phyloP scores from a whole-genome alignment of 352 stramenopile species.

The Pythium brachiatum region DNA sequence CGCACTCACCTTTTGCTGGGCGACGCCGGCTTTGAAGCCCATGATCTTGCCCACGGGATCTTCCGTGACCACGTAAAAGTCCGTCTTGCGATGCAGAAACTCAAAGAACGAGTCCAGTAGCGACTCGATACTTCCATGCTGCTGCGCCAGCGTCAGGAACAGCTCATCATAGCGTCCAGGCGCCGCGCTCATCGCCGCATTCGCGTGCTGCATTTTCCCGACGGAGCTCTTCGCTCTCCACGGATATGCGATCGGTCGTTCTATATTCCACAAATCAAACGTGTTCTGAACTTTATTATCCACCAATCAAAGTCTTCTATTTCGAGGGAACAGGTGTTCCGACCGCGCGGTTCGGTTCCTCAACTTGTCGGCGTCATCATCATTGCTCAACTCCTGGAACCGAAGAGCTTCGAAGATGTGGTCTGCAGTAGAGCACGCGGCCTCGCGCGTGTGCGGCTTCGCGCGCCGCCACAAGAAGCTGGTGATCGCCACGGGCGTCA shows the following conservation, averaged over 20 bases:
- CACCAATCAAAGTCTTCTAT: neutral
- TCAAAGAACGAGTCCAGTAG: conserved; percentile 97
- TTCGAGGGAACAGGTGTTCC: neutral
- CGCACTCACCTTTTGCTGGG: conserved; percentile 47
- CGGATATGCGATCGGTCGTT: neutral
- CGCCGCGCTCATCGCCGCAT: conserved; percentile 1
- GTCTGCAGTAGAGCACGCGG: conserved; percentile 60
- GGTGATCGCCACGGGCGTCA: conserved; percentile 47
- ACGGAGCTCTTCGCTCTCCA: neutral
- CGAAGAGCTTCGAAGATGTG: conserved; percentile 43
- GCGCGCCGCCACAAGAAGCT: conserved; percentile 65
- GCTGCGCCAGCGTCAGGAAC: conserved; percentile 94
- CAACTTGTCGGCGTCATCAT: conserved; percentile 13
- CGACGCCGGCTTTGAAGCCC: conserved; percentile 61
- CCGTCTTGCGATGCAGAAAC: conserved; percentile 97
- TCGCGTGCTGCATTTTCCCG: neutral
- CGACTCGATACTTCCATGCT: conserved; percentile 93
- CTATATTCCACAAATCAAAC: neutral
- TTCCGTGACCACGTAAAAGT: conserved; percentile 92
- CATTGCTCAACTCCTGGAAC: neutral
- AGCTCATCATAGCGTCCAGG: conserved; percentile 64
- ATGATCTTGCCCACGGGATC: conserved; percentile 49
- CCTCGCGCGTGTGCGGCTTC: conserved; percentile 54
- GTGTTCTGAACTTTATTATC: neutral
- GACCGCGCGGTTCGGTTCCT: neutral